phyloP scores from a whole-genome alignment of 495 filamentous ascomycete species.

The Daldinia childiae region DNA sequence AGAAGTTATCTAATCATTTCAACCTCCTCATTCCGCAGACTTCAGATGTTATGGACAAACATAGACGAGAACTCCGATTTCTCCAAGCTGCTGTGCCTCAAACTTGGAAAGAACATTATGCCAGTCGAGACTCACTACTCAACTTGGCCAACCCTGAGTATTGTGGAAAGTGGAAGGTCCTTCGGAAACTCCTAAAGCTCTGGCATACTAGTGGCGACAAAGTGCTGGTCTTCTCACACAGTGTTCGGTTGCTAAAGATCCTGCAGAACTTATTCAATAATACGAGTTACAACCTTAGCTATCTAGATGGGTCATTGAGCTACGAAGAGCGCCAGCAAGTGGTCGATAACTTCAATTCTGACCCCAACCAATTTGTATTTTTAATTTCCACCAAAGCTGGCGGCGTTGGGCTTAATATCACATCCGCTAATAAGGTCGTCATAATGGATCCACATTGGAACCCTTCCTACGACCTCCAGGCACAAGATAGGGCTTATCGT shows the following conservation, averaged over 20 bases:
- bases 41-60: conserved; percentile 75
- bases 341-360: conserved; percentile 92
- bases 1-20: conserved; percentile 92
- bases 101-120: conserved; percentile 79
- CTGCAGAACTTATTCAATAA: conserved; percentile 85
- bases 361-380: conserved; percentile 91
- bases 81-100: conserved; percentile 79
- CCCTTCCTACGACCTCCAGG: conserved; percentile 90
- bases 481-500: conserved; percentile 95
- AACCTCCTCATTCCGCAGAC: conserved; percentile 84
- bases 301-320: conserved; percentile 87
- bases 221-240: conserved; percentile 91
- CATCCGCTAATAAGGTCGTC: conserved; percentile 97
- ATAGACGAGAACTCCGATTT: conserved; percentile 78
- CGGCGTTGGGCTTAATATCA: conserved; percentile 90
- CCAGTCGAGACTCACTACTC: conserved; percentile 77
- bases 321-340: conserved; percentile 83
- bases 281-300: conserved; percentile 91
- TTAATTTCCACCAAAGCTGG: conserved; percentile 94
- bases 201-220: conserved; percentile 94
- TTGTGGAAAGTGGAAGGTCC: conserved; percentile 96
- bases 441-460: conserved; percentile 99
- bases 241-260: conserved; percentile 85
- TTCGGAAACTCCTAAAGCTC: conserved; percentile 85
- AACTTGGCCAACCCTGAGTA: conserved; percentile 90